Evolutionary conservation across 2,329 filamentous ascomycete species (phyloP), one percentile per base, ranked within the genome.

Genomic region (Fusarium sublunatum): DNA sequence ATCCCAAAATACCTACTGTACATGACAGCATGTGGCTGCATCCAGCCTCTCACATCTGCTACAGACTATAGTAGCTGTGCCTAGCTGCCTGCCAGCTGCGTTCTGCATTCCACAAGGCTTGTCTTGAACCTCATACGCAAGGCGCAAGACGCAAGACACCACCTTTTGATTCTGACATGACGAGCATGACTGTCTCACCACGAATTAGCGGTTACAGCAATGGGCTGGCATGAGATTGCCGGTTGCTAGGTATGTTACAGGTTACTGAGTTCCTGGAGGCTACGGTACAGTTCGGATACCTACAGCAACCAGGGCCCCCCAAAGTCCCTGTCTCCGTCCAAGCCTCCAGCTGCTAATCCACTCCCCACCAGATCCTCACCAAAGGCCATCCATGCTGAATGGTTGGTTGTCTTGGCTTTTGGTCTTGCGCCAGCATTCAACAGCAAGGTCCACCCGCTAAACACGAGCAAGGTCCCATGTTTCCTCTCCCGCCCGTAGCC

Each of bases 381-480:
- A 51, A 54, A 45, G 42, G 19, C 19, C 39, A 58, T 28, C 26
- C 26, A 48, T 54, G 58, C 50, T 66, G 63, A 66, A 63, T 67
- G 63, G 63, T 34, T 42, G 54, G 51, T 52, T 56, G 63, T 58
- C 62, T 65, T 58, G 58, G 52, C 54, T 61, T 58, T 60, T 64
- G 58, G 19, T 19, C 62, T 69, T 49, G 64, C 58, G 67, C 67
- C 63, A 61, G 51, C 51, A 64, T 47, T 48, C 50, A 34, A 34
- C 31, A 55, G 57, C 46, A 32, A 58, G 58, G 47, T 67, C 68
- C 67, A 69, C 64, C 56, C 51, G 57, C 68, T 70, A 69, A 60
- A 70, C 62, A 71, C 64, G 63, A 71, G 58, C 69, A 64, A 71
- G 65, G 59, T 52, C 53, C 66, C 62, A 71, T 71, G 69, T 69